Evolutionary conservation across 305 asterid genomes (phyloP).

Genomic region (Solanum hybrid): DNA sequence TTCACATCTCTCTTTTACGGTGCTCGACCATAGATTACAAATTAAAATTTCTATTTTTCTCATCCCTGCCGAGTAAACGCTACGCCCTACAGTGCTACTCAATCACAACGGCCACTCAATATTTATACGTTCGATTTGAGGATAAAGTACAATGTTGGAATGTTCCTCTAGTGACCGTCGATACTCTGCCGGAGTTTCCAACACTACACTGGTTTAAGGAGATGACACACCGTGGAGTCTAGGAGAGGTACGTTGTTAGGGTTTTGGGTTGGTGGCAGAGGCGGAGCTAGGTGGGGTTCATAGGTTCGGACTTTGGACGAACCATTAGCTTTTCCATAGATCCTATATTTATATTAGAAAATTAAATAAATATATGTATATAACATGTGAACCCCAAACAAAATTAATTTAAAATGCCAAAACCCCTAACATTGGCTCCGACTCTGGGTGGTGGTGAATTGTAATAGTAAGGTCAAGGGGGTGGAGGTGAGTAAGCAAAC

Average conservation of each 20-base stretch:
- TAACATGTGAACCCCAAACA: too few species aligned
- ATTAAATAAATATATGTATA: too few species aligned
- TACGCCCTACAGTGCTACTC: neutral
- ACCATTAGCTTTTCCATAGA: too few species aligned
- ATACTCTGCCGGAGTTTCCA: conserved; percentile 34
- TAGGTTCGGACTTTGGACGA: too few species aligned
- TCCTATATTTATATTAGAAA: too few species aligned
- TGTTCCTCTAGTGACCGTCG: conserved; percentile 16
- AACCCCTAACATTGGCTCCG: too few species aligned
- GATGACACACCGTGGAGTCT: conserved; percentile 44
- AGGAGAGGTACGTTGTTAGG: conserved; percentile 41
- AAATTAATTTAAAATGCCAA: too few species aligned
- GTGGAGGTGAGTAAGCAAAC: neutral
- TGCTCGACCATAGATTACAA: neutral
- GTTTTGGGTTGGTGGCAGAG: conserved; percentile 10
- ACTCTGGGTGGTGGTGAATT: neutral
- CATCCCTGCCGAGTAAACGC: neutral
- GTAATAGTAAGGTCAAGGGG: neutral
- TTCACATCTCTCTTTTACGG: neutral
- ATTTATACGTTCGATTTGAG: conserved; percentile 12
- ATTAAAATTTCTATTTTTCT: neutral
- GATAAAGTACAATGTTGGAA: conserved; percentile 8
- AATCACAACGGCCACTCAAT: neutral
- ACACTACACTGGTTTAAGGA: conserved; percentile 20
- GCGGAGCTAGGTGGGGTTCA: too few species aligned